Conservation (phyloP, 2,329 filamentous ascomycete genomes). For the Ramularia endophylla region DNA sequence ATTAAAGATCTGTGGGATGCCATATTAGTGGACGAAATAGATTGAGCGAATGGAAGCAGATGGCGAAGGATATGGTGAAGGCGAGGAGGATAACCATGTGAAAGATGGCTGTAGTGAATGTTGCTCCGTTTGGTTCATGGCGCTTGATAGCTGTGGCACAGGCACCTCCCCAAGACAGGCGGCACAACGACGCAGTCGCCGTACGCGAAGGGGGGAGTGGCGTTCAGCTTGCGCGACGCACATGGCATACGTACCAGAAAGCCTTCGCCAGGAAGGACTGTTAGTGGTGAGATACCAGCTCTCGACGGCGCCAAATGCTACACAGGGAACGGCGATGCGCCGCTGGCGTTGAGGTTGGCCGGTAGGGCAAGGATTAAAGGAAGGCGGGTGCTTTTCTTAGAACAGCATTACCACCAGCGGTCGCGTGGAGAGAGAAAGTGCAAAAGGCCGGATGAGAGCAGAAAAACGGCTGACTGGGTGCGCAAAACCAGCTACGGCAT, state of each 20-base stretch:
- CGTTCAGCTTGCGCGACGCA: slow-evolving; percentile 17
- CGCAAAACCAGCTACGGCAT: slow-evolving; percentile 5
- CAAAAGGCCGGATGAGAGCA: slow-evolving; percentile 5
- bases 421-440: slow-evolving; percentile 13
- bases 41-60: slow-evolving; percentile 1
- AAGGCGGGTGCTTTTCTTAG: slow-evolving; percentile 24
- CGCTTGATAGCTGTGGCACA: slow-evolving; percentile 20
- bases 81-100: neutral
- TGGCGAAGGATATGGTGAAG: neutral
- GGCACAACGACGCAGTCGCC: slow-evolving; percentile 12
- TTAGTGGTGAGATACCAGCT: slow-evolving; percentile 30
- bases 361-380: slow-evolving; percentile 16
- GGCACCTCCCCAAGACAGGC: slow-evolving; percentile 11
- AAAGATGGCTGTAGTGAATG: neutral
- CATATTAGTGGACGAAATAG: slow-evolving; percentile 24
- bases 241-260: slow-evolving; percentile 25
- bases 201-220: slow-evolving; percentile 10
- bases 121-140: slow-evolving; percentile 17
- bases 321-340: slow-evolving; percentile 22
- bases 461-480: slow-evolving; percentile 13
- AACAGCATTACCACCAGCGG: slow-evolving; percentile 24
- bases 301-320: slow-evolving; percentile 26
- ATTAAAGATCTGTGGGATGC: slow-evolving; percentile 25
- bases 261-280: slow-evolving; percentile 29
- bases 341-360: slow-evolving; percentile 15